phyloP scores from a whole-genome alignment of 2,329 filamentous ascomycete species.

The Colletotrichum ledebouriae region DNA sequence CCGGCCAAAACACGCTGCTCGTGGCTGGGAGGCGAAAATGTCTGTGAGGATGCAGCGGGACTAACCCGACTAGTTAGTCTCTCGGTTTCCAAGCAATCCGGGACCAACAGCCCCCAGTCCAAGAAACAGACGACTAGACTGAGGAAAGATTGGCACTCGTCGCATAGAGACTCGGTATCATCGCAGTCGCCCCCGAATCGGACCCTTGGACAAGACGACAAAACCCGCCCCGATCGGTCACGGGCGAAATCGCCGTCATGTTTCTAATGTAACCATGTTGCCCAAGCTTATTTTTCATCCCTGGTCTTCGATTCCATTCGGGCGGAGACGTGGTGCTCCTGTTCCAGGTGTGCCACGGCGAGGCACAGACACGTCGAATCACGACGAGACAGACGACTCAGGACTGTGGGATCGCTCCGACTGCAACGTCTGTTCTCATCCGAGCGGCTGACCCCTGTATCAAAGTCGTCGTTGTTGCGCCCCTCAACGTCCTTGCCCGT shows the following conservation, averaged over 20 bases:
- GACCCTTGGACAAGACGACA: neutral
- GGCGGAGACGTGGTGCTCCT: neutral
- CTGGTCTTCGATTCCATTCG: neutral
- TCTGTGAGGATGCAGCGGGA: neutral
- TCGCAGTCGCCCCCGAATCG: constrained; percentile 12
- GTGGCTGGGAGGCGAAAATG: neutral
- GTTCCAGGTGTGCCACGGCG: constrained; percentile 33
- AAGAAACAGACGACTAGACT: neutral
- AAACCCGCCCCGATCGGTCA: neutral
- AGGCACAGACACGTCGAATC: constrained; percentile 29
- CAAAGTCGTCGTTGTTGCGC: constrained; percentile 2
- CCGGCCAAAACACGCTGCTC: constrained; percentile 11
- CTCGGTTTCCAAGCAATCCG: constrained; percentile 13
- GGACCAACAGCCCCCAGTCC: neutral
- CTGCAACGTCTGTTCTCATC: constrained; percentile 20
- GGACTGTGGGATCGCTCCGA: constrained; percentile 19
- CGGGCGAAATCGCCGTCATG: constrained; percentile 8
- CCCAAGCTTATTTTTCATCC: constrained; percentile 27
- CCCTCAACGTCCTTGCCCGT: neutral
- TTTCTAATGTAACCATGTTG: constrained; percentile 15
- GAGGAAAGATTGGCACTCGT: constrained; percentile 12
- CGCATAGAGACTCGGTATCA: constrained; percentile 1
- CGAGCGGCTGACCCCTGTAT: constrained; percentile 24
- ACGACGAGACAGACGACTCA: constrained; percentile 2
- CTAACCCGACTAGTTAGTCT: constrained; percentile 7